These are phyloP conservation scores for Fusarium sp. DNA, from an alignment of 2,329 filamentous ascomycete genomes.

Conservation along the genomic window DNA sequence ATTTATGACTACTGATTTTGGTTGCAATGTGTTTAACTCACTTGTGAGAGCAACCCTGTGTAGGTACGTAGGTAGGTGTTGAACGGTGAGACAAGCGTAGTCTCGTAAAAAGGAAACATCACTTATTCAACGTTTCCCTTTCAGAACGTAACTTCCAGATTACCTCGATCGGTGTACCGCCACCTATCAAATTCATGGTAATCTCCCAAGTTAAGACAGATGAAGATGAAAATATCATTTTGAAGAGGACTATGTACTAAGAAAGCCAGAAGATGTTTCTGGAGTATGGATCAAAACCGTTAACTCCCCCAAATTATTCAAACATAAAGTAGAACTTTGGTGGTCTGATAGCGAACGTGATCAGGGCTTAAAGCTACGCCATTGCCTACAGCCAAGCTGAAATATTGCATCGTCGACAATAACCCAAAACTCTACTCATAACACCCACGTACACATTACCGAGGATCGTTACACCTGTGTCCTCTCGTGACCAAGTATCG, in stretches of 20 bases:
- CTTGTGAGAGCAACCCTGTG: background rate
- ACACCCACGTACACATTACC: conserved; percentile 30
- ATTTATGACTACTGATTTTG: background rate
- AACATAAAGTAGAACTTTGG: background rate
- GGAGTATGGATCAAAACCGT: conserved; percentile 14
- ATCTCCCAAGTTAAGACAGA: background rate
- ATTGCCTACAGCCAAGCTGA: conserved; percentile 4
- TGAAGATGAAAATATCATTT: conserved; percentile 25
- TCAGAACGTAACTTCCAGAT: background rate
- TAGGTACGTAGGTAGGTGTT: background rate
- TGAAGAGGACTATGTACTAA: conserved; percentile 36
- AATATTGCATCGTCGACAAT: conserved; percentile 8
- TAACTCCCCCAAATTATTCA: conserved; percentile 8
- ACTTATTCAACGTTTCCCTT: background rate
- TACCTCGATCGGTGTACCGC: background rate
- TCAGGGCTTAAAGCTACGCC: background rate
- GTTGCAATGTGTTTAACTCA: background rate
- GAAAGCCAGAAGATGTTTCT: conserved; percentile 15
- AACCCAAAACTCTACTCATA: conserved; percentile 11
- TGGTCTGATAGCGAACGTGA: conserved; percentile 6
- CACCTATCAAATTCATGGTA: background rate
- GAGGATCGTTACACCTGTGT: conserved; percentile 23
- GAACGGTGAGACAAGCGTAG: background rate
- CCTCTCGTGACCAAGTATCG: conserved; percentile 17
- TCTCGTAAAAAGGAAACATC: background rate